Evolutionary conservation across 495 filamentous ascomycete species (phyloP), one percentile per base, ranked within the genome.

Genomic region (Podospora didyma): DNA sequence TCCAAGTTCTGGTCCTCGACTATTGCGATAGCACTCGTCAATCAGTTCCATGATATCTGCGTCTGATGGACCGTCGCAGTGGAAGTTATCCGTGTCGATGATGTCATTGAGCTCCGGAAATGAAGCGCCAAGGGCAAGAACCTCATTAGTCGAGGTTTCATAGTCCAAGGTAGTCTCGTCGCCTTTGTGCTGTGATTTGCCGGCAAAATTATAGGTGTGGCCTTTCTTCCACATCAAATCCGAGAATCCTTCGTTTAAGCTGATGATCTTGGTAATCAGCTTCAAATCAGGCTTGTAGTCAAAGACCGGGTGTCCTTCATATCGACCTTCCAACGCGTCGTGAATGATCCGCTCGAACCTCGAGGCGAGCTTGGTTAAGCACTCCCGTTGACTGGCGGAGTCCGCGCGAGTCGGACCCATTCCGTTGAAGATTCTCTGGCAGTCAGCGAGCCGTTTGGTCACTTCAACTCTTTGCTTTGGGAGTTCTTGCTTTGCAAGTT

Each of bases 401-500:
- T 24, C 31, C 22, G 64, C 62, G 10, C 79, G 59, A n/a, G 74
- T 59, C 0, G 63, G 61, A 16, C 84, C 83, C 56, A 87, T 67
- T 5, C 31, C 54, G 2, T 72, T 45, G 11, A 81, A 67, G 10
- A 61, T 48, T 1, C 63, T 56, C 56, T 67, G 70, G 48, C 64
- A 60, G 0, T 61, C 57, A 21, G 58, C 63, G 1, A 83, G 62
- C 42, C 70, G 68, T 31, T 70, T 72, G 7, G 46, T 58, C 21
- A 86, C 64, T 14, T 85, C 78, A 16, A 56, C 16, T 54, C 71
- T 73, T 1, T 86, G 73, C 51, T 72, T 69, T 0, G 79, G 78
- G 47, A 85, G 86, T 42, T 79, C 79, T 2, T 70, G 72, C 17
- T 74, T 75, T 16, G 79, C 75, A 46, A 80, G 65, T 11, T 75